Base-by-base conservation (phyloP, 2,329 filamentous ascomycete genomes). In the Pyrenophora teres region DNA sequence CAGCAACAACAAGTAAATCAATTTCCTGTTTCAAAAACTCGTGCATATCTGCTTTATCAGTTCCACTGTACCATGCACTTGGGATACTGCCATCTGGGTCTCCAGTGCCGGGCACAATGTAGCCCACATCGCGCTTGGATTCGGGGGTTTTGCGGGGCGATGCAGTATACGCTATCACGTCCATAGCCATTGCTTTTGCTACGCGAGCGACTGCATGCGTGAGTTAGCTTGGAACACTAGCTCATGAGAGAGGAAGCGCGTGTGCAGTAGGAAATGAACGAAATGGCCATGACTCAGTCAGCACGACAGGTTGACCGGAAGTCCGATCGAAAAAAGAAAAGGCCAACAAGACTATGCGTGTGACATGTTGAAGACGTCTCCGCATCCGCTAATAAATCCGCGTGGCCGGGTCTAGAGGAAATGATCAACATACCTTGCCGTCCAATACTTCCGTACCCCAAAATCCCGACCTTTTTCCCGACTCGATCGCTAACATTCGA, bases 101-200 rank as follows among this genome's bases (percentile, higher is more conserved):
- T 8, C 84, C 84, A 0, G 88, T 89, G 0, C 86, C 84, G 0
- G 85, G 83, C 0, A 90, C 83, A 30, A 87, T 82, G 74, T 87
- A 93, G 5, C 84, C 82, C 12, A 74, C 68, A 71, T 93, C 88
- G 23, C 73, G 77, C 38, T 81, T 82, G 1, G 85, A 87, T 47
- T 86, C 85, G 0, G 85, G 81, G 0, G 88, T 90, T 7, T 77
- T 70, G n/a, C 87, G 85, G 0, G 87, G 82, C 21, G 83, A 83
- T 0, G 88, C 85, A 0, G 89, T 93, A 75, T 88, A 92, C 0
- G 89, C 89, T 66, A 91, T 79, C 0, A 93, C 83, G 23, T 84
- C 79, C 81, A 90, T 87, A 15, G 89, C 89, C 62, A 90, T 72
- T 2, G 87, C 86, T 12, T 78, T 78, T 9, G 82, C 82, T 3